Percentiles rank a stretch among this genome's conserved stretches.
These are phyloP conservation scores for Rhododendron molle DNA, from an alignment of 148 eudicot species.

Conservation along the genomic window DNA sequence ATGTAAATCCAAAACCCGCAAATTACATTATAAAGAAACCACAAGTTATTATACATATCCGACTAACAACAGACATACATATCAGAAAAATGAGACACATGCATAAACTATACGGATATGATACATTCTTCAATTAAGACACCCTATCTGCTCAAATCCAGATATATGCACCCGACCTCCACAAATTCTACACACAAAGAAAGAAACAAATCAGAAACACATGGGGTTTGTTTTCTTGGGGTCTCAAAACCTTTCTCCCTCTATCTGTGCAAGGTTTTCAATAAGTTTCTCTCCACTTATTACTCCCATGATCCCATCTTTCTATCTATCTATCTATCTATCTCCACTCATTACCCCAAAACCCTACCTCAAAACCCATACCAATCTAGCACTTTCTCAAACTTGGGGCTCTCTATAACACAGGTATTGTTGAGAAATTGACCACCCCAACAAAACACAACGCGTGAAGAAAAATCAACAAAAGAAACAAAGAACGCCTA, in stretches of 20 bases:
- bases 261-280: not conserved
- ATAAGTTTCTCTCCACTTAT: too few relatives aligned
- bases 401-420: not conserved
- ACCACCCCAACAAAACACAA: not conserved
- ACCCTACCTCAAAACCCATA: not conserved
- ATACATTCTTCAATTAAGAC: not conserved
- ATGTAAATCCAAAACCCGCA: not conserved
- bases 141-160: slow-evolving; percentile 65
- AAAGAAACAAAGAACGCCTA: not conserved
- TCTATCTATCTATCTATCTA: too few relatives aligned
- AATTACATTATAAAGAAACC: too few relatives aligned
- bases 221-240: not conserved
- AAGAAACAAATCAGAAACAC: not conserved
- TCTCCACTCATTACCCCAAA: not conserved
- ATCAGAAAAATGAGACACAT: slow-evolving; percentile 26
- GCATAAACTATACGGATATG: not conserved
- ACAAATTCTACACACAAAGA: not conserved
- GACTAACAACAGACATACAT: not conserved
- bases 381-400: not conserved
- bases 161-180: slow-evolving; percentile 31
- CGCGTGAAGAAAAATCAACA: too few relatives aligned
- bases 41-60: not conserved
- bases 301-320: not conserved
- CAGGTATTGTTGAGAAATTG: not conserved
- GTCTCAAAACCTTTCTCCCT: too few relatives aligned